Evolutionary conservation across 2,329 filamentous ascomycete genomes (phyloP).

Genomic region (Aphanoascus verrucosus): DNA sequence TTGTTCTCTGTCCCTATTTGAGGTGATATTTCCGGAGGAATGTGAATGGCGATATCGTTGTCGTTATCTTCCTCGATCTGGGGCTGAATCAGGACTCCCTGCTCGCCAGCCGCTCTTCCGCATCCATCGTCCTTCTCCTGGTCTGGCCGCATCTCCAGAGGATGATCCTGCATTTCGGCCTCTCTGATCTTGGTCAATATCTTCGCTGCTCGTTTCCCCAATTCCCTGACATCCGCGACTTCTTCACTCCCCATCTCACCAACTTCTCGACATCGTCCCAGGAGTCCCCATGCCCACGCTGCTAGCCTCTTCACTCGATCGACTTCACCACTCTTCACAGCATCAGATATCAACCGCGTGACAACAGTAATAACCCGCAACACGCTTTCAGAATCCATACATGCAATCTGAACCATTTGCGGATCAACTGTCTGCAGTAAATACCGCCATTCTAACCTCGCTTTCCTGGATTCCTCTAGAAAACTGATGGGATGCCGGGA

Average conservation of each 20-base stretch:
- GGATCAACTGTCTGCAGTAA: conserved; percentile 36
- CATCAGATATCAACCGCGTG: conserved; percentile 47
- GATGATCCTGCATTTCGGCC: conserved; percentile 25
- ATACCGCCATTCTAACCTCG: conserved; percentile 46
- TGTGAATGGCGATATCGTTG: not conserved
- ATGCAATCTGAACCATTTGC: conserved; percentile 40
- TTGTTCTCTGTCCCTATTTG: not conserved
- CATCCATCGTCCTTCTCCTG: conserved; percentile 14
- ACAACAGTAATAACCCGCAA: conserved; percentile 56
- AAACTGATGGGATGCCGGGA: conserved; percentile 45
- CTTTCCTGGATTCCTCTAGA: conserved; percentile 43
- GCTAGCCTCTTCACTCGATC: conserved; percentile 57
- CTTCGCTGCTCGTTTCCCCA: conserved; percentile 64
- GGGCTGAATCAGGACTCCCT: not conserved
- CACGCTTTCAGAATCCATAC: conserved; percentile 51
- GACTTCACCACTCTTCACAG: conserved; percentile 50
- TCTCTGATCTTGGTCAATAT: conserved; percentile 37
- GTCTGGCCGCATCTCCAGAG: conserved; percentile 20
- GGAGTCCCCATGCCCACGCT: conserved; percentile 73
- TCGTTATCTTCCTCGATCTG: not conserved
- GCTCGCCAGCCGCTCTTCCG: not conserved
- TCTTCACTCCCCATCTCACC: conserved; percentile 67
- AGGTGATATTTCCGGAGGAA: not conserved
- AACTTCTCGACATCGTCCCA: conserved; percentile 62
- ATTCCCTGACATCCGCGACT: conserved; percentile 62